Evolutionary conservation across 495 filamentous ascomycete genomes (phyloP).

Genomic region (Aspergillus conjunctus): DNA sequence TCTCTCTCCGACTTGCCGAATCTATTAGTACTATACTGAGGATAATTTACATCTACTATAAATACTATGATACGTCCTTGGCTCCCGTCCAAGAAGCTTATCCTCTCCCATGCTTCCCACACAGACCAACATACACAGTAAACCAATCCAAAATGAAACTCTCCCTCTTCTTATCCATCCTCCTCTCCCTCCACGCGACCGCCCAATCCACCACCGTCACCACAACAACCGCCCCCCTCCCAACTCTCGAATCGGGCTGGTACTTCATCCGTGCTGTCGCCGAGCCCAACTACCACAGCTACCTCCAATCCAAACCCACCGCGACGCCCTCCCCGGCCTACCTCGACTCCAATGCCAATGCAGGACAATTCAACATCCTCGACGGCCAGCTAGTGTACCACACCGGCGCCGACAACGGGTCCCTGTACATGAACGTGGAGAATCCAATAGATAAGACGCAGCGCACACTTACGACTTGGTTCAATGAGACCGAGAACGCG

Average conservation of each 20-base stretch:
- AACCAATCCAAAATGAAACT: background rate
- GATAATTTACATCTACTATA: background rate
- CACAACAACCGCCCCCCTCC: conserved; percentile 7
- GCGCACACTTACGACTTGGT: conserved; percentile 18
- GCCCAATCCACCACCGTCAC: conserved; percentile 17
- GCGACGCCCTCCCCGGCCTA: conserved; percentile 7
- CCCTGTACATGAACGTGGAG: conserved; percentile 20
- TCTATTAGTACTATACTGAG: background rate
- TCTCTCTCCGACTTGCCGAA: conserved; percentile 2
- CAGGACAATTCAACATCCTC: conserved; percentile 20
- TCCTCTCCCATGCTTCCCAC: background rate
- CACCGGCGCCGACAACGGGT: conserved; percentile 9
- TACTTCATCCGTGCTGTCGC: conserved; percentile 18
- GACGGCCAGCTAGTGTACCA: conserved; percentile 19
- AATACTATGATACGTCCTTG: conserved; percentile 1
- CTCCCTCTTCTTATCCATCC: background rate
- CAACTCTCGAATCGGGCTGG: conserved; percentile 16
- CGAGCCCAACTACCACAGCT: conserved; percentile 19
- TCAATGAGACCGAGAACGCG: conserved; percentile 16
- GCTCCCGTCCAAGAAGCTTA: background rate
- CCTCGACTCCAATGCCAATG: conserved; percentile 14
- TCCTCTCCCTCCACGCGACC: conserved; percentile 9
- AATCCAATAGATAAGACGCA: conserved; percentile 12
- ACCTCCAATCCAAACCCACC: conserved; percentile 19
- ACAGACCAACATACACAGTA: background rate